phyloP scores from a whole-genome alignment of 371 early-diverging fungal species.

The Dichotomocladium elegans region DNA sequence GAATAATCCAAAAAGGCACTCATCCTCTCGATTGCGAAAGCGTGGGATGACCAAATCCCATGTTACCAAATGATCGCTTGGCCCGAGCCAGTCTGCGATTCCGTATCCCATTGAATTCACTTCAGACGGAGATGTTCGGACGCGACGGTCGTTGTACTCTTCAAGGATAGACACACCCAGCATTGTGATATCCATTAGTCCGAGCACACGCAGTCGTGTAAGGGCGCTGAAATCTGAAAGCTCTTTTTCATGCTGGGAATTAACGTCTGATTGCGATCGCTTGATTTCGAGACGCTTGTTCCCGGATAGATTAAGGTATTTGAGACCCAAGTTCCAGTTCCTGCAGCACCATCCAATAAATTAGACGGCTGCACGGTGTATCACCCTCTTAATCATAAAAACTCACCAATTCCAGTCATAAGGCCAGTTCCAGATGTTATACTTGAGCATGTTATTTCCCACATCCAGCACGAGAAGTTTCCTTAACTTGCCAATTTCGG shows the following conservation, averaged over 20 bases:
- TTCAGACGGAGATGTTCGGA: slow-evolving; percentile 82
- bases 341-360: slow-evolving; percentile 12
- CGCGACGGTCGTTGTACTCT: slow-evolving; percentile 75
- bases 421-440: slow-evolving; percentile 93
- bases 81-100: slow-evolving; percentile 78
- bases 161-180: slow-evolving; percentile 76
- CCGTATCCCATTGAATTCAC: slow-evolving; percentile 81
- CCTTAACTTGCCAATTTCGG: slow-evolving; percentile 81
- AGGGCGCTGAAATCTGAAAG: slow-evolving; percentile 76
- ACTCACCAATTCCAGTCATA: slow-evolving; percentile 93
- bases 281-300: slow-evolving; percentile 87
- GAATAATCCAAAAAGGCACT: slow-evolving; percentile 85
- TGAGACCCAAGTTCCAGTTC: slow-evolving; percentile 88
- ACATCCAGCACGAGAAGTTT: slow-evolving; percentile 78
- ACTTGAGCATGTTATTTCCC: slow-evolving; percentile 83
- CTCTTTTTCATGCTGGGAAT: slow-evolving; percentile 45
- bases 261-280: slow-evolving; percentile 41
- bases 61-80: slow-evolving; percentile 56
- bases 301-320: slow-evolving; percentile 89
- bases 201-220: slow-evolving; percentile 69
- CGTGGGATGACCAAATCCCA: slow-evolving; percentile 84
- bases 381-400: not conserved
- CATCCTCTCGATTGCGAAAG: slow-evolving; percentile 76
- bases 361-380: not conserved
- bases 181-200: slow-evolving; percentile 87